Percentiles rank a stretch among this genome's conserved stretches.
Evolutionary conservation across 2,329 filamentous ascomycete genomes (phyloP).

Genomic region (Zalaria obscura): DNA sequence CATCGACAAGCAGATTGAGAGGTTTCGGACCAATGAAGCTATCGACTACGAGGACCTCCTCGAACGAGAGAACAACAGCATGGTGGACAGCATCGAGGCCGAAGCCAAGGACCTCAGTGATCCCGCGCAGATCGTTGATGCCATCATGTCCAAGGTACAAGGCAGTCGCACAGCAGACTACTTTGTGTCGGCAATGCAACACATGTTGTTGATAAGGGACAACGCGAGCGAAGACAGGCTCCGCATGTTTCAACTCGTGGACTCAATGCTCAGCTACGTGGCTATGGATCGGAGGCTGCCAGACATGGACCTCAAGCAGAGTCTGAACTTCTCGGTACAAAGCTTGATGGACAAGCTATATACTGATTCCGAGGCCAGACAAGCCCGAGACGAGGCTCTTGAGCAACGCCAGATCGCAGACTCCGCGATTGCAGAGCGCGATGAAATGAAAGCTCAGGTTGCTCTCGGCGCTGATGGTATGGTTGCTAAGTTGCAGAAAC

Average conservation of each 20-base stretch:
- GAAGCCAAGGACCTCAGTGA: conserved; percentile 88
- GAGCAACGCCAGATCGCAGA: conserved; percentile 89
- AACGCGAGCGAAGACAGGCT: conserved; percentile 84
- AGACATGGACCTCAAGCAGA: conserved; percentile 96
- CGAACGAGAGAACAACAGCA: conserved; percentile 77
- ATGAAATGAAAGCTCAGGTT: conserved; percentile 81
- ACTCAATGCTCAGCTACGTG: conserved; percentile 98
- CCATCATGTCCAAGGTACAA: conserved; percentile 71
- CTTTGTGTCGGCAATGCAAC: conserved; percentile 88
- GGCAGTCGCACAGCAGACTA: conserved; percentile 86
- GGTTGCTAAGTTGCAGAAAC: conserved; percentile 82
- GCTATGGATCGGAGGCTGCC: conserved; percentile 93
- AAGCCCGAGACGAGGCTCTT: conserved; percentile 79
- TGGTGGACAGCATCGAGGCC: conserved; percentile 74
- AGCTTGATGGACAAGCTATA: conserved; percentile 89
- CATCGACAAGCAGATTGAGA: conserved; percentile 95
- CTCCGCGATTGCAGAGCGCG: conserved; percentile 86
- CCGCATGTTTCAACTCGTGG: conserved; percentile 93
- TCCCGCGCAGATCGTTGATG: conserved; percentile 83
- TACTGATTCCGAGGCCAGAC: conserved; percentile 86
- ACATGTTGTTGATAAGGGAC: conserved; percentile 81
- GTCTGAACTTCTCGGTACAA: conserved; percentile 93
- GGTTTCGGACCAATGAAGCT: conserved; percentile 82
- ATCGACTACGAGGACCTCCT: conserved; percentile 98
- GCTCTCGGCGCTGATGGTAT: conserved; percentile 87